Evolutionary conservation across 202 grass and related monocot species (phyloP).

Genomic region (Hordeum pubiflorum): DNA sequence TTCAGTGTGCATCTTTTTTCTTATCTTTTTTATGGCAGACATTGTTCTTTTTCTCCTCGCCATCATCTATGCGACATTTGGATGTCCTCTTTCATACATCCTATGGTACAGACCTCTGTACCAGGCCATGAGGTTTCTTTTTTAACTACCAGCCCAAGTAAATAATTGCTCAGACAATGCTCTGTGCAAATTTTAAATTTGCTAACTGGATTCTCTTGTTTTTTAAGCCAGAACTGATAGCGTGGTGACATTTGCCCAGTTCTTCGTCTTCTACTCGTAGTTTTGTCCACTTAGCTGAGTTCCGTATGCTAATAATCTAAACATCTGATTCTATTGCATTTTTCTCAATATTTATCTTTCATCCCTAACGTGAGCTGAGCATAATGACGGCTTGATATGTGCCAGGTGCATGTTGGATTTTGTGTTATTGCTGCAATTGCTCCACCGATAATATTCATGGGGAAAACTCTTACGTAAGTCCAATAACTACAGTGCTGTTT

Average conservation of each 20-base stretch:
- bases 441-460: constrained; percentile 77
- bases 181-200: constrained; percentile 17
- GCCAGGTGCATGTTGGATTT: constrained; percentile 72
- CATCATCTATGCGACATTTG: constrained; percentile 70
- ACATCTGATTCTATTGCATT: background rate
- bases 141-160: background rate
- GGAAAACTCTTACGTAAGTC: constrained; percentile 66
- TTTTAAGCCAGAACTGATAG: constrained; percentile 67
- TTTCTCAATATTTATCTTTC: background rate
- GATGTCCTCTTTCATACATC: constrained; percentile 87
- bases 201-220: constrained; percentile 20
- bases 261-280: constrained; percentile 84
- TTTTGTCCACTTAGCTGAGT: background rate
- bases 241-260: constrained; percentile 67
- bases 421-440: constrained; percentile 72
- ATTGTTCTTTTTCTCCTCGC: constrained; percentile 73
- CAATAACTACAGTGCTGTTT: background rate
- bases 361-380: constrained; percentile 7
- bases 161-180: background rate
- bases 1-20: background rate
- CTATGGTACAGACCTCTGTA: constrained; percentile 94
- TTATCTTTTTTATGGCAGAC: constrained; percentile 39
- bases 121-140: constrained; percentile 65
- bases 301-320: background rate
- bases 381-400: constrained; percentile 21